phyloP scores from a whole-genome alignment of 2,329 filamentous ascomycete species.

The Venturia carpophila region DNA sequence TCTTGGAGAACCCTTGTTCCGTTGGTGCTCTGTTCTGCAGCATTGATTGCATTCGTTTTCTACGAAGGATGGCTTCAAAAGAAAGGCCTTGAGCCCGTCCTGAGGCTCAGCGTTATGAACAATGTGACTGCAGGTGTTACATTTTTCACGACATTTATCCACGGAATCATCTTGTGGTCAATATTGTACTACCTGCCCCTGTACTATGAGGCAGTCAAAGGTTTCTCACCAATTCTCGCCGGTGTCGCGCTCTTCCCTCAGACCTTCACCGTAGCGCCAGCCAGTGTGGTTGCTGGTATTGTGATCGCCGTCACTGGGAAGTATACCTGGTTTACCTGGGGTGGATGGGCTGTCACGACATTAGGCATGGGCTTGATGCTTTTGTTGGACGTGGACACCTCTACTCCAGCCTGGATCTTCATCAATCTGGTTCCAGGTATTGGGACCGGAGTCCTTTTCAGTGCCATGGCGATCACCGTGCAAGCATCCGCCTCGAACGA shows the following conservation, averaged over 20 bases:
- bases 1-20: slow-evolving; percentile 57
- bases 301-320: slow-evolving; percentile 46
- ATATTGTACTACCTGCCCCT: slow-evolving; percentile 38
- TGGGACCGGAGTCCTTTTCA: slow-evolving; percentile 58
- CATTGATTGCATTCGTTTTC: slow-evolving; percentile 37
- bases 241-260: slow-evolving; percentile 36
- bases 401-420: slow-evolving; percentile 50
- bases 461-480: slow-evolving; percentile 54
- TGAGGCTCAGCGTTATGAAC: slow-evolving; percentile 39
- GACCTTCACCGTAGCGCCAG: slow-evolving; percentile 54
- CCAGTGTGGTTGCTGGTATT: slow-evolving; percentile 49
- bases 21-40: slow-evolving; percentile 44
- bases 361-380: slow-evolving; percentile 51
- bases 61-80: slow-evolving; percentile 46
- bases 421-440: slow-evolving; percentile 53
- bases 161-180: slow-evolving; percentile 22
- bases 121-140: slow-evolving; percentile 44
- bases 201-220: slow-evolving; percentile 37
- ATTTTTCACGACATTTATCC: slow-evolving; percentile 48
- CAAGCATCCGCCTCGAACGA: slow-evolving; percentile 52
- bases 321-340: slow-evolving; percentile 55
- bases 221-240: slow-evolving; percentile 32
- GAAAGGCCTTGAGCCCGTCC: slow-evolving; percentile 39
- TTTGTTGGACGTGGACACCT: slow-evolving; percentile 43
- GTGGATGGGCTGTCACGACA: slow-evolving; percentile 53